These are phyloP conservation scores for Cadophora gregata DNA, from an alignment of 2,329 filamentous ascomycete species.

Conservation along the genomic window DNA sequence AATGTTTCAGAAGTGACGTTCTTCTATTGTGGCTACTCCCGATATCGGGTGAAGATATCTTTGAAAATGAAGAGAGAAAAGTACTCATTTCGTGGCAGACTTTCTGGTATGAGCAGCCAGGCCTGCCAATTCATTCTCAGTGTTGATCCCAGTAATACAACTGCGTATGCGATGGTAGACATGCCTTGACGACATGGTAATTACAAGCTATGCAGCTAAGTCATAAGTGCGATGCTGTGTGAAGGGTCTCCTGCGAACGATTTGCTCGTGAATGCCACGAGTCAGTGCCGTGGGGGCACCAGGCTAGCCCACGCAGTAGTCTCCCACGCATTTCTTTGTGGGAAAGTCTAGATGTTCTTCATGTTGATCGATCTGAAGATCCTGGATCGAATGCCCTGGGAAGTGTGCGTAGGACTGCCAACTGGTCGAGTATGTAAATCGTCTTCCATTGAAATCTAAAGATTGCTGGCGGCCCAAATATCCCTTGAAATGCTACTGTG, in stretches of 20 bases:
- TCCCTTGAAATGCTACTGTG: not conserved
- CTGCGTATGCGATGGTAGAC: no score
- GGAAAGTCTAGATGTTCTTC: not conserved
- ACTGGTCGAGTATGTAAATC: not conserved
- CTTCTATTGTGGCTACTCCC: not conserved
- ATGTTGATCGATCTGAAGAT: not conserved
- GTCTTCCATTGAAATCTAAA: not conserved
- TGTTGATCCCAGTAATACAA: not conserved
- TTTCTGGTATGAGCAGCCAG: not conserved
- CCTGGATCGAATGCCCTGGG: not conserved
- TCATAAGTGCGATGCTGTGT: not conserved
- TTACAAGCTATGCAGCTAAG: not conserved
- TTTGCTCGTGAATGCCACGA: constrained; percentile 1
- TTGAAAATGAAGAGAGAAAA: not conserved
- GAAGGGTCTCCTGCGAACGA: not conserved
- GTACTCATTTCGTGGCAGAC: not conserved
- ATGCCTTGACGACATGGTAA: no score
- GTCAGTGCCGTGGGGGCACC: not conserved
- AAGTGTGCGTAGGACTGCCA: not conserved
- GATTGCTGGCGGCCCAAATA: not conserved
- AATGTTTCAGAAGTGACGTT: not conserved
- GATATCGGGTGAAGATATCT: not conserved
- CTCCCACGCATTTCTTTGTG: not conserved
- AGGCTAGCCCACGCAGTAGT: not conserved
- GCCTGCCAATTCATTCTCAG: not conserved